Evolutionary conservation across 2,329 filamentous ascomycete genomes (phyloP).

Genomic region (Cladophialophora chaetospira): DNA sequence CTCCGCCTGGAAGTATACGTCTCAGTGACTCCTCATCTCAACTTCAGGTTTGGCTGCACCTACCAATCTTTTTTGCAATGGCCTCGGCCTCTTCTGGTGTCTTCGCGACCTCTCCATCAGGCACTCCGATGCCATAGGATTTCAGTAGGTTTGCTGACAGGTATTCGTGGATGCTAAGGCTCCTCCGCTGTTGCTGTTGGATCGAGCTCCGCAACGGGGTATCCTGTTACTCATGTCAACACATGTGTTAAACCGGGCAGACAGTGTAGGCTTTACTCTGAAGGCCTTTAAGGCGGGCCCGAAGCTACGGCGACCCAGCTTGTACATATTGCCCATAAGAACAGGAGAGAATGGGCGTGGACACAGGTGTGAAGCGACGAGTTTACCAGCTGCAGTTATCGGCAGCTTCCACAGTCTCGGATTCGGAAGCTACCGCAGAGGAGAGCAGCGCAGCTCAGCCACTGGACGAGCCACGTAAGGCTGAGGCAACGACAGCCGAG

Average conservation of each 20-base stretch:
- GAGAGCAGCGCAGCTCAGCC: neutral
- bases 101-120: conserved; percentile 83
- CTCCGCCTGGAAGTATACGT: conserved; percentile 56
- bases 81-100: conserved; percentile 84
- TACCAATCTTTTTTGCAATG: conserved; percentile 86
- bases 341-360: conserved; percentile 7
- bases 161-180: conserved; percentile 97
- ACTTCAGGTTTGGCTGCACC: neutral
- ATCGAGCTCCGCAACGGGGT: conserved; percentile 55
- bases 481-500: neutral
- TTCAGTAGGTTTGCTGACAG: conserved; percentile 89
- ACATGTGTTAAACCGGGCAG: neutral
- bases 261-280: conserved; percentile 19
- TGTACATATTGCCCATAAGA: conserved; percentile 32
- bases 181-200: conserved; percentile 85
- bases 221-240: conserved; percentile 48
- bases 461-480: neutral
- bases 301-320: conserved; percentile 32
- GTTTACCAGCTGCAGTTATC: conserved; percentile 12
- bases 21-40: neutral
- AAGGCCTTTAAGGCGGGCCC: conserved; percentile 29
- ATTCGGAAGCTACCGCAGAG: neutral
- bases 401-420: conserved; percentile 12
- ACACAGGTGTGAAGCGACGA: conserved; percentile 11
- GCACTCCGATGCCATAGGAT: conserved; percentile 92